Conservation (phyloP, 148 eudicot species). For the Camellia lanceoleosa region DNA sequence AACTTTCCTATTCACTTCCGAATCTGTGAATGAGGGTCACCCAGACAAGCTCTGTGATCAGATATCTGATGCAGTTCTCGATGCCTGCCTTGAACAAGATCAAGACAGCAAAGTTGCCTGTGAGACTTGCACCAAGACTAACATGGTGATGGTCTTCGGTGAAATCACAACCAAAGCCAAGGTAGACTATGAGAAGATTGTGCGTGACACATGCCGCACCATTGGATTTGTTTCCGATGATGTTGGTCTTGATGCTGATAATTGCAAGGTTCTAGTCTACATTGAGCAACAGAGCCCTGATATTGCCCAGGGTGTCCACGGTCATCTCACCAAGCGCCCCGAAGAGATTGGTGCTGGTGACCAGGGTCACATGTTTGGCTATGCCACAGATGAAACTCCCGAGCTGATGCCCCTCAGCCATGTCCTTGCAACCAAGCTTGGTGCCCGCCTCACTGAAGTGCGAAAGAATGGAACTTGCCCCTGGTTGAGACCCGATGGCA, state of each 20-base stretch:
- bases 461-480: conserved; percentile 9
- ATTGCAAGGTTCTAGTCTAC: conserved; percentile 9
- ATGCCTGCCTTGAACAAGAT: conserved; percentile 13
- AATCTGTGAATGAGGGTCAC: conserved; percentile 13
- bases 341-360: conserved; percentile 10
- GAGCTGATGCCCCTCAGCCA: conserved; percentile 11
- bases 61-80: conserved; percentile 12
- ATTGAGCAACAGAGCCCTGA: conserved; percentile 12
- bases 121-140: conserved; percentile 10
- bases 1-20: conserved; percentile 11
- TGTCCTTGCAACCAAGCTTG: conserved; percentile 8
- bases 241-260: conserved; percentile 12
- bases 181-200: conserved; percentile 11
- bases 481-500: conserved; percentile 11
- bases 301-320: conserved; percentile 15
- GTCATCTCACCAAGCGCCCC: conserved; percentile 13
- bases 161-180: conserved; percentile 10
- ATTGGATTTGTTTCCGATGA: conserved; percentile 11
- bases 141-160: conserved; percentile 13
- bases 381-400: conserved; percentile 10
- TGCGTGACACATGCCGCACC: conserved; percentile 4
- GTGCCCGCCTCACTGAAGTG: conserved; percentile 11
- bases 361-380: conserved; percentile 13
- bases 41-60: conserved; percentile 14
- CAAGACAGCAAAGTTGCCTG: conserved; percentile 14